These are phyloP conservation scores for Coleophoma eucalyptorum DNA, from an alignment of 2,329 filamentous ascomycete species.

Conservation along the genomic window DNA sequence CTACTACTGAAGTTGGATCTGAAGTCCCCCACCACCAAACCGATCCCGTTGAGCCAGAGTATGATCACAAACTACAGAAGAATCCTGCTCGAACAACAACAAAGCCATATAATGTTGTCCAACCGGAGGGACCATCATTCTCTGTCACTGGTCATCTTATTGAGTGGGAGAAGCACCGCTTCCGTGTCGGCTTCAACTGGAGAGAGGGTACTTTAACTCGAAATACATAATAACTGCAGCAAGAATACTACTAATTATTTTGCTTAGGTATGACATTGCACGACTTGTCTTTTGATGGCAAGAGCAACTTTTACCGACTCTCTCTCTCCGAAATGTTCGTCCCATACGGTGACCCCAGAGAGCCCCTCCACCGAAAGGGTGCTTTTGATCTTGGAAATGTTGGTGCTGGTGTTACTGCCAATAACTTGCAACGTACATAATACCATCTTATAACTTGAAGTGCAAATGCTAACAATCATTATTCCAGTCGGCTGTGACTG, in stretches of 20 bases:
- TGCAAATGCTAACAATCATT: not conserved
- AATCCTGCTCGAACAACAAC: conserved; percentile 38
- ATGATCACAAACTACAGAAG: conserved; percentile 34
- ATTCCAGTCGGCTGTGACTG: conserved; percentile 60
- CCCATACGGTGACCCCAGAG: conserved; percentile 58
- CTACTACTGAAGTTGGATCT: conserved; percentile 31
- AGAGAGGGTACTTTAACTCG: conserved; percentile 46
- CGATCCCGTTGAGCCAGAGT: conserved; percentile 39
- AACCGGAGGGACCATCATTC: conserved; percentile 61
- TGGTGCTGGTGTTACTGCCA: conserved; percentile 59
- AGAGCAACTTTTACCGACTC: conserved; percentile 54
- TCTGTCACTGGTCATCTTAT: conserved; percentile 39
- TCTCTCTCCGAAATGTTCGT: conserved; percentile 59
- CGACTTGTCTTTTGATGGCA: conserved; percentile 55
- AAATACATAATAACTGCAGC: not conserved
- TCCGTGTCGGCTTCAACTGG: conserved; percentile 58
- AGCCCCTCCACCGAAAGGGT: conserved; percentile 61
- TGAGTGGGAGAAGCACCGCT: conserved; percentile 55
- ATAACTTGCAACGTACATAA: conserved; percentile 51
- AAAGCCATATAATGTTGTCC: conserved; percentile 58
- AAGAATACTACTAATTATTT: not conserved
- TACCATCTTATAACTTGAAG: not conserved
- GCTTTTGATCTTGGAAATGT: conserved; percentile 68
- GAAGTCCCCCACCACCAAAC: conserved; percentile 35
- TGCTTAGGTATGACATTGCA: conserved; percentile 41